These are phyloP conservation scores for Geotrichum ghanense DNA, from an alignment of 805 yeast species.

Conservation along the genomic window DNA sequence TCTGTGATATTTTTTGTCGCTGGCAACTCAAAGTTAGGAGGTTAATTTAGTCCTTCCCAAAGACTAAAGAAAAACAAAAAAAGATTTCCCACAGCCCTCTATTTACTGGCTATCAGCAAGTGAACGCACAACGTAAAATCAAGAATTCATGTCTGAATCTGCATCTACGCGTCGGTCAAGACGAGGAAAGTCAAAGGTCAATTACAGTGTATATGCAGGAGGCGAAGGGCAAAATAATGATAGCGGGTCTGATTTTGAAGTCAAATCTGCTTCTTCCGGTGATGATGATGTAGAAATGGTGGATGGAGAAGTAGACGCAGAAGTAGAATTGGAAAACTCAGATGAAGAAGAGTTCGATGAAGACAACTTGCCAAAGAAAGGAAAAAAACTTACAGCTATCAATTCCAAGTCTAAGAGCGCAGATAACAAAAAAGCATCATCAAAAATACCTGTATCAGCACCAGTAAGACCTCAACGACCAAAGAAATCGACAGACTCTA, in stretches of 20 bases:
- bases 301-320: slow-evolving; percentile 3
- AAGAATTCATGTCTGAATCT: too few species aligned
- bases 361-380: slow-evolving; percentile 3
- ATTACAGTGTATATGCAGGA: slow-evolving; percentile 11
- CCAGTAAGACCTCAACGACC: too few species aligned
- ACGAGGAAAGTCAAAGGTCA: slow-evolving; percentile 7
- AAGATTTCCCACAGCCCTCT: background rate
- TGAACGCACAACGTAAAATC: too few species aligned
- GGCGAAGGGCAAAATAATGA: slow-evolving; percentile 9
- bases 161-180: slow-evolving; percentile 10
- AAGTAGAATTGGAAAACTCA: slow-evolving; percentile 4
- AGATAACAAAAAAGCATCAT: slow-evolving; percentile 18
- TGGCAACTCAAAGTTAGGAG: background rate
- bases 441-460: too few species aligned
- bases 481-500: slow-evolving; percentile 7
- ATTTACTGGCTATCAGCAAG: slow-evolving; percentile 29
- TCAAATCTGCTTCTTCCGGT: slow-evolving; percentile 1
- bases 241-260: slow-evolving; percentile 6
- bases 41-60: background rate
- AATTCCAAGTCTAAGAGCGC: slow-evolving; percentile 4
- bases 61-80: background rate
- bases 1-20: background rate
- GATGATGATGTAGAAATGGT: slow-evolving; percentile 4
- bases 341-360: slow-evolving; percentile 7
- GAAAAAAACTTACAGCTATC: slow-evolving; percentile 1